Base-by-base conservation (phyloP, 2,329 filamentous ascomycete species). In the Tympanopsis confertula region DNA sequence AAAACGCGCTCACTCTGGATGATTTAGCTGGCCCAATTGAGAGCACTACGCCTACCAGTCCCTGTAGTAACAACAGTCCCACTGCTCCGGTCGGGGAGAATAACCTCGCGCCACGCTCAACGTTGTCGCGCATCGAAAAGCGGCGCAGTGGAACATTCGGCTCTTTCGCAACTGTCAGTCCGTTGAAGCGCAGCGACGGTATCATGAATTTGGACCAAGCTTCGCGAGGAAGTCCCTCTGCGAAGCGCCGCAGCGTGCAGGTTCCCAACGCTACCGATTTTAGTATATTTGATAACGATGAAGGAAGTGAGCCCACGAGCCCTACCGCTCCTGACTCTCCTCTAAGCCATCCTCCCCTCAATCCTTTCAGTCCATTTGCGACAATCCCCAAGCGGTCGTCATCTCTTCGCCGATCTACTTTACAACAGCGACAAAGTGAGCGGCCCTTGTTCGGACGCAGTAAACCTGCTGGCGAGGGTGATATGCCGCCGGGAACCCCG, bases 261-360 rank as follows among this genome's bases (percentile, higher is more conserved):
- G 15, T 15, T 7, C 12, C 30, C 30, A 33, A 33, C 30, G 7
- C 30, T 13, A 15, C 10, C 30, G 30, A 33, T 7, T 33, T 33
- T 15, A 33, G 30, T 33, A 33, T 33, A 7, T 33, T 33, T 18
- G 30, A 33, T 15, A 33, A 33, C 30, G 30, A 33, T 7, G 24
- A n/a, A 10, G 22, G 22, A 10, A n/a, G n/a, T n/a, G 22, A 26
- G n/a, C 22, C 22, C 7, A 15, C 10, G 15, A 33, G 10, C 15
- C 10, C 7, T 7, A 7, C 30, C 17, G 30, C 7, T 7, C 7
- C 7, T 33, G 30, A 33, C 15, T 12, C 15, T 10, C 30, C 30
- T 10, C 15, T 15, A 7, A 7, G 7, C 7, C 30, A 10, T 10
- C 7, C 30, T 7, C 30, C 30, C 10, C 10, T 33, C 17, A 7